Evolutionary conservation across 2,329 filamentous ascomycete genomes (phyloP).

Genomic region (Beauveria sp.): DNA sequence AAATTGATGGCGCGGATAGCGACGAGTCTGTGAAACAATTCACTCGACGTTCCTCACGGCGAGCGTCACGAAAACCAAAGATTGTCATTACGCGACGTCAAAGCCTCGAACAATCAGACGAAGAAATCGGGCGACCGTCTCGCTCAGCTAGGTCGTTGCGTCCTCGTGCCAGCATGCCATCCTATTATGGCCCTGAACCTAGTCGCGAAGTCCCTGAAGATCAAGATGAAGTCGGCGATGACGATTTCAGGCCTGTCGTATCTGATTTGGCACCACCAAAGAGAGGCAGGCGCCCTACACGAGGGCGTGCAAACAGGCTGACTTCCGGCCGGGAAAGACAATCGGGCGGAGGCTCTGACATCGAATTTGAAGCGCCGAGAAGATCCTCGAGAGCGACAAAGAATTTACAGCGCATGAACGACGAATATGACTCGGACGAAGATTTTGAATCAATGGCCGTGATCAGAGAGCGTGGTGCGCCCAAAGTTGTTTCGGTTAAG

Average conservation of each 20-base stretch:
- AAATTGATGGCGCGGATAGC: slow-evolving; percentile 20
- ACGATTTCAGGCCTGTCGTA: slow-evolving; percentile 27
- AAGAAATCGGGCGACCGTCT: neutral
- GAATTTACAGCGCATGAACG: slow-evolving; percentile 37
- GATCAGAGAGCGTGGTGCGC: slow-evolving; percentile 33
- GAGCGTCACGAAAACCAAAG: slow-evolving; percentile 11
- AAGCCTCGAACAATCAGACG: neutral
- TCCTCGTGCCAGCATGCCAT: slow-evolving; percentile 17
- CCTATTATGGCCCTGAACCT: slow-evolving; percentile 1
- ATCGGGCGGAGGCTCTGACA: neutral
- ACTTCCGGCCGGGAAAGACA: neutral
- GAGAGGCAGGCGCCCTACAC: slow-evolving; percentile 17
- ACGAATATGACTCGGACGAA: slow-evolving; percentile 50
- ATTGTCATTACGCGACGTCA: neutral
- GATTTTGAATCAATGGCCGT: slow-evolving; percentile 39
- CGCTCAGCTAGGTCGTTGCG: slow-evolving; percentile 15
- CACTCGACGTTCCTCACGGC: slow-evolving; percentile 7
- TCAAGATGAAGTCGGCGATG: slow-evolving; percentile 18
- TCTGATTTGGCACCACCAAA: slow-evolving; percentile 27
- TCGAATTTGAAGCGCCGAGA: slow-evolving; percentile 45
- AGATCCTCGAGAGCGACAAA: slow-evolving; percentile 41
- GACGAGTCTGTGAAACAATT: slow-evolving; percentile 10
- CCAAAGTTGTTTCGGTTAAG: slow-evolving; percentile 56
- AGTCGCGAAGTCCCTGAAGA: neutral
- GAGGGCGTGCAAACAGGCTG: slow-evolving; percentile 7